Base-by-base conservation (phyloP, 192 early-diverging fungal genomes). In the Podila epicladia region DNA sequence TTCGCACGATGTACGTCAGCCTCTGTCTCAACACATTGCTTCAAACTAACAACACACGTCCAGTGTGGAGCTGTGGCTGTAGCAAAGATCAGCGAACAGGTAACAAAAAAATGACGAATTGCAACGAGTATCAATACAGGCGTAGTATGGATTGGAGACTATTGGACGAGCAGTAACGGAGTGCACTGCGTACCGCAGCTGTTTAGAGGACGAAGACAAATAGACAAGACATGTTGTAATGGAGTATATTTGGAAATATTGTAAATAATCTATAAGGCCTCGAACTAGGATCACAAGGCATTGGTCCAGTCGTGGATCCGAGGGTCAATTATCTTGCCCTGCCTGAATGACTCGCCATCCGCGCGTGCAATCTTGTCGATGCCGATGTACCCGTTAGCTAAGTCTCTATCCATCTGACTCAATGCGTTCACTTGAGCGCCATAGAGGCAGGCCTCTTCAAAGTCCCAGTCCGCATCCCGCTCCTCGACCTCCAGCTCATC, bases 351-450 rank as follows among this genome's bases (percentile, higher is more conserved):
- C 29, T 38, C 22, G 2, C 64, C 65, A 29, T 71, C 75, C 50
- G 51, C 64, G 0, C 55, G 64, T 24, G 75, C 75, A 32, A 77
- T 53, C 31, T 5, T 53, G 37, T 77, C 75, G 41, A 77, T 77
- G n/a, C 48, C 75, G 7, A 71, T 31, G 61, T 66, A 77, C 17
- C 69, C 75, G 45, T 77, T 77, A n/a, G 75, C 67, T 28, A 77
- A n/a, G 2, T 49, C 26, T 29, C 35, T 61, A 35, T 77, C 69
- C 3, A 58, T 58, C 7, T 59, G 29, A 7, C 64, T 62, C 8
- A 77, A 28, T 26, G 50, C 35, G 3, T 71, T 48, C 20, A 77
- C 75, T 38, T 31, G 19, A 2, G 64, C 75, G 4, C 75, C 75
- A 4, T 8, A 26, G 11, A 77, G 58, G 67, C 75, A 77, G 55